A percentile compares a stretch with the other conserved stretches of the same genome.
These are phyloP conservation scores for Rhodosorus marinus DNA, from an alignment of 23 red algal species.

Conservation along the genomic window DNA sequence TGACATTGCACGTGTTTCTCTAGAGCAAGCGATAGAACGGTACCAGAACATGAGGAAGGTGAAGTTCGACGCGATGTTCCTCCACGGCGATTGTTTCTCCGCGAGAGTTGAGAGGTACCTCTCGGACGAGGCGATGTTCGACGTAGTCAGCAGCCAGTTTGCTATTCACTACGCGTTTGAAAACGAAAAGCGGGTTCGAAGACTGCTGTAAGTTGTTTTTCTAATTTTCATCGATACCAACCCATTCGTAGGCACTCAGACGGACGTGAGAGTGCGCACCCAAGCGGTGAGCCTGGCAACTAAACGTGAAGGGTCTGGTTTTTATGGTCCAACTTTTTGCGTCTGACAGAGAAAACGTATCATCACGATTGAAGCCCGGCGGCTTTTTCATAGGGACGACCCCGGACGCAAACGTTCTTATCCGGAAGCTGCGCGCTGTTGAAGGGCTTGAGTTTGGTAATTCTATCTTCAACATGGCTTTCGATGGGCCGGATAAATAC, in stretches of 20 bases:
- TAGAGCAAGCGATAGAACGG: slow-evolving; percentile 28
- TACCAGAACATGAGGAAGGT: slow-evolving; percentile 30
- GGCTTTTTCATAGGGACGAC: slow-evolving; percentile 97
- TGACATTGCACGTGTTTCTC: slow-evolving; percentile 45
- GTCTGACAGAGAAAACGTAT: no score
- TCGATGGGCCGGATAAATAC: slow-evolving; percentile 14
- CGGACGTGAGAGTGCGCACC: no score
- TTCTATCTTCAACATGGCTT: slow-evolving; percentile 32
- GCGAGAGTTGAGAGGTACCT: slow-evolving; percentile 13
- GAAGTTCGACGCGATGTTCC: slow-evolving; percentile 32
- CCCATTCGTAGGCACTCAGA: no score
- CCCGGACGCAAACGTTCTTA: slow-evolving; percentile 71
- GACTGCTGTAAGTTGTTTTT: no score
- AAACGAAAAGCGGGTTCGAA: slow-evolving; percentile 53
- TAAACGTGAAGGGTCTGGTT: no score
- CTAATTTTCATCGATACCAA: no score
- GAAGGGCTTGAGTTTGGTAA: slow-evolving; percentile 25
- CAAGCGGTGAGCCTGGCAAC: no score
- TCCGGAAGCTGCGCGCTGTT: slow-evolving; percentile 63
- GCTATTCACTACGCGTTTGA: slow-evolving; percentile 96
- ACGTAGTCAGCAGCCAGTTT: slow-evolving; percentile 96
- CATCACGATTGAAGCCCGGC: slow-evolving; percentile 52
- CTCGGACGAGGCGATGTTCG: slow-evolving; percentile 18
- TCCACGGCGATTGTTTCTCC: slow-evolving; percentile 63
- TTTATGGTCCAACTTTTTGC: no score